Conservation (phyloP, 1,139 yeast genomes). For the Cylindricascospora bacillispora region DNA sequence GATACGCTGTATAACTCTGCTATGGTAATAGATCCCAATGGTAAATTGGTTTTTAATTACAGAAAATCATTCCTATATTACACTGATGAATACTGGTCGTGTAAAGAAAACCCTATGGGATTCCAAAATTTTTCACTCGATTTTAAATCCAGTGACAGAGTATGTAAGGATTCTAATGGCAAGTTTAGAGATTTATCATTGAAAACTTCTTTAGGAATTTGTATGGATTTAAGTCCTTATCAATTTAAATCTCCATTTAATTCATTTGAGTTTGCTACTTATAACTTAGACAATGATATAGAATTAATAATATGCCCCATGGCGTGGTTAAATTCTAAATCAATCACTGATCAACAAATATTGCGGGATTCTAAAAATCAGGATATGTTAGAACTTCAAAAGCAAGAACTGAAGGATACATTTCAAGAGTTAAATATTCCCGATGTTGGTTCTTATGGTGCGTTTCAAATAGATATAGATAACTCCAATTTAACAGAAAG, state of each 20-base stretch:
- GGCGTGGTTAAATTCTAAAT: conserved; percentile 67
- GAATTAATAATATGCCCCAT: conserved; percentile 63
- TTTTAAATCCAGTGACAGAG: conserved; percentile 8
- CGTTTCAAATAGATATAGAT: conserved; percentile 14
- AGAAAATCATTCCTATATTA: conserved; percentile 68
- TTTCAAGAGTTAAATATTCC: conserved; percentile 13
- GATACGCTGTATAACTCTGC: conserved; percentile 57
- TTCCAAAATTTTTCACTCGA: conserved; percentile 30
- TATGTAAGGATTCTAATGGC: conserved; percentile 3
- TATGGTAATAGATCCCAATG: conserved; percentile 45
- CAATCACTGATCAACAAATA: conserved; percentile 27
- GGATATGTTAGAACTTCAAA: conserved; percentile 5
- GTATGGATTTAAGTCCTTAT: conserved; percentile 90
- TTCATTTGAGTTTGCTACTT: conserved; percentile 55
- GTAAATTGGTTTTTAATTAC: conserved; percentile 52
- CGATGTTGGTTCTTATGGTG: conserved; percentile 15
- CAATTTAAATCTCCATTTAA: conserved; percentile 70
- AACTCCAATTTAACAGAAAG: conserved; percentile 1
- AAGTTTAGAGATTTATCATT: conserved; percentile 20
- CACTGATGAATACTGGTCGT: conserved; percentile 76
- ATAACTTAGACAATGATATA: conserved; percentile 37
- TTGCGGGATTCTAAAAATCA: conserved; percentile 6
- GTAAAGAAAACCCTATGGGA: conserved; percentile 50
- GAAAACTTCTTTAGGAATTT: conserved; percentile 61
- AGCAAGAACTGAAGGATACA: conserved; percentile 7